Evolutionary conservation across 139 green algal species (phyloP).

Genomic region (Chlamydomonas incerta): DNA sequence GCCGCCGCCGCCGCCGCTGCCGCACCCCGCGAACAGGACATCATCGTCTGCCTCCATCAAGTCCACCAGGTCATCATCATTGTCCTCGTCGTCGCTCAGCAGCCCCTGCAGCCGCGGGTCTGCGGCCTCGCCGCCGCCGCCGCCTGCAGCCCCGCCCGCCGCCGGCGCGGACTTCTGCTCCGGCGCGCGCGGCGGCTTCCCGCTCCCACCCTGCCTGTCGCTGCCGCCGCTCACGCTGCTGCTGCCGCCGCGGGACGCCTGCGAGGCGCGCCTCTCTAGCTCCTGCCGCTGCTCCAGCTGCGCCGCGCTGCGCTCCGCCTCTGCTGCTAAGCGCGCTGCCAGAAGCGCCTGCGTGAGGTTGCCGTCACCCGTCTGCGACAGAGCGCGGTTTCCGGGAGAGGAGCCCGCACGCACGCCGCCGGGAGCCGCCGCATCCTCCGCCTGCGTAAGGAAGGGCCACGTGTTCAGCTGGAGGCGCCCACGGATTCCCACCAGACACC

Average conservation of each 20-base stretch:
- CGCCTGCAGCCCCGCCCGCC: background rate
- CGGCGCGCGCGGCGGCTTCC: too few relatives aligned
- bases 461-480: too few relatives aligned
- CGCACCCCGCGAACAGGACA: background rate
- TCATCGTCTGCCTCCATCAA: slow-evolving; percentile 36
- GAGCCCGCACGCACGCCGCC: too few relatives aligned
- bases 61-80: slow-evolving; percentile 17
- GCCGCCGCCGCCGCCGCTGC: too few relatives aligned
- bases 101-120: background rate
- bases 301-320: background rate
- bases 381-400: background rate
- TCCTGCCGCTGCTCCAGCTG: background rate
- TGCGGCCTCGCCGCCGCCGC: background rate
- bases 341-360: slow-evolving; percentile 24
- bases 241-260: too few relatives aligned
- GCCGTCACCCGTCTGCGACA: background rate
- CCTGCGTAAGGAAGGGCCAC: background rate
- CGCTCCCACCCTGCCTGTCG: too few relatives aligned
- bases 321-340: background rate
- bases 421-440: background rate
- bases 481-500: too few relatives aligned
- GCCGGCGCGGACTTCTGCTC: background rate
- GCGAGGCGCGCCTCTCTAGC: background rate
- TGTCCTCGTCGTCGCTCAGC: background rate
- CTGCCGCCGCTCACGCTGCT: too few relatives aligned